Conservation (phyloP, 352 stramenopile species). For the Globisporangium barbulae region DNA sequence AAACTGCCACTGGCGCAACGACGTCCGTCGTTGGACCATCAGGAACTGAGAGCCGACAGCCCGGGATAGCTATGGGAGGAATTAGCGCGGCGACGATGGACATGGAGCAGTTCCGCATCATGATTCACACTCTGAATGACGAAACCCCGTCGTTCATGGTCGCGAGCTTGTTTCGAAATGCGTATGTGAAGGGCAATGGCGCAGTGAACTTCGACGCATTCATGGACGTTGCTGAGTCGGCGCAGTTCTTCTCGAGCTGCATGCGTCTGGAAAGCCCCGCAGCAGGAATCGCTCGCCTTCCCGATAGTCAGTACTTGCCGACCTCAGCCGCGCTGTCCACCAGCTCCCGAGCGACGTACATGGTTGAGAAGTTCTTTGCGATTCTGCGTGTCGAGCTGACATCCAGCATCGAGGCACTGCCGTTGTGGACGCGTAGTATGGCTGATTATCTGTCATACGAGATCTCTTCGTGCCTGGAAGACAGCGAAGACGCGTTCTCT, state of each 20-base stretch:
- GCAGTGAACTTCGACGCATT: slow-evolving; percentile 89
- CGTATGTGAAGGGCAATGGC: slow-evolving; percentile 64
- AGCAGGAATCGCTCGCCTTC: slow-evolving; percentile 35
- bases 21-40: background rate
- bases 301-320: slow-evolving; percentile 17
- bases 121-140: slow-evolving; percentile 81
- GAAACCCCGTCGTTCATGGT: slow-evolving; percentile 64
- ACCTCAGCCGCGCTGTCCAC: slow-evolving; percentile 35
- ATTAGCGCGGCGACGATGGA: slow-evolving; percentile 64
- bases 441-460: slow-evolving; percentile 52
- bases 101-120: slow-evolving; percentile 89
- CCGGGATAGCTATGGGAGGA: background rate
- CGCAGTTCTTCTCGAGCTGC: slow-evolving; percentile 86
- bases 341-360: slow-evolving; percentile 40
- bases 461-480: slow-evolving; percentile 43
- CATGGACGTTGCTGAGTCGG: slow-evolving; percentile 74
- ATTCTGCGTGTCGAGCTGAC: slow-evolving; percentile 46
- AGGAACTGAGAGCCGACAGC: background rate
- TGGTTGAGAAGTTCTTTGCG: slow-evolving; percentile 55
- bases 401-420: slow-evolving; percentile 31
- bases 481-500: slow-evolving; percentile 31
- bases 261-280: slow-evolving; percentile 74
- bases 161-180: slow-evolving; percentile 58
- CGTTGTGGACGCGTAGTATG: slow-evolving; percentile 55
- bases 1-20: slow-evolving; percentile 54